Percentiles rank a stretch among this genome's conserved stretches.
Conservation (phyloP, 305 asterid genomes). For the Fraxinus greggii region DNA sequence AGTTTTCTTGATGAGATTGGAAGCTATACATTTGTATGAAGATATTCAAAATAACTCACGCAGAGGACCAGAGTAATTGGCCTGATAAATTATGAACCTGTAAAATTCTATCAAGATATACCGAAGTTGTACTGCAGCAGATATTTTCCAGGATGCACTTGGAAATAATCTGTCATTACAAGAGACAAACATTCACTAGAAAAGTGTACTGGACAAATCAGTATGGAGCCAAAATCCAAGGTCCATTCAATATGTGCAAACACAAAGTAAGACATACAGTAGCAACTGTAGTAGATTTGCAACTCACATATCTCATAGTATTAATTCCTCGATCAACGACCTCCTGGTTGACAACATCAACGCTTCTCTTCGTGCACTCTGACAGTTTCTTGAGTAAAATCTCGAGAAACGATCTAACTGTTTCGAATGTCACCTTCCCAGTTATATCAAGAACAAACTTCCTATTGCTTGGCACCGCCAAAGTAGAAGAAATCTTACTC, state of each 20-base stretch:
- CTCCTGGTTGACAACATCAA: conserved; percentile 43
- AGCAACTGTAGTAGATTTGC: conserved; percentile 49
- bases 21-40: conserved; percentile 10
- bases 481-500: conserved; percentile 37
- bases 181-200: not conserved
- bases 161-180: not conserved
- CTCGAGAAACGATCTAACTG: conserved; percentile 62
- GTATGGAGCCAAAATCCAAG: conserved; percentile 63
- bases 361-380: conserved; percentile 45
- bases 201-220: conserved; percentile 17
- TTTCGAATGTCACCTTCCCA: conserved; percentile 55
- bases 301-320: conserved; percentile 37
- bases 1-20: not conserved
- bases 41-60: not conserved
- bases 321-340: conserved; percentile 56
- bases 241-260: conserved; percentile 63
- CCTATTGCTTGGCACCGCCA: conserved; percentile 49
- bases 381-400: conserved; percentile 41
- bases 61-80: not conserved
- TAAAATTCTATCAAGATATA: not conserved
- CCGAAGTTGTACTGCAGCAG: not conserved
- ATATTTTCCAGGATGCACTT: not conserved
- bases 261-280: conserved; percentile 61
- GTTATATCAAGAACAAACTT: conserved; percentile 65
- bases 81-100: not conserved